Evolutionary conservation across 1,139 yeast species (phyloP), one percentile per base, ranked within the genome.

Genomic region (Saccharomyces hybrid): DNA sequence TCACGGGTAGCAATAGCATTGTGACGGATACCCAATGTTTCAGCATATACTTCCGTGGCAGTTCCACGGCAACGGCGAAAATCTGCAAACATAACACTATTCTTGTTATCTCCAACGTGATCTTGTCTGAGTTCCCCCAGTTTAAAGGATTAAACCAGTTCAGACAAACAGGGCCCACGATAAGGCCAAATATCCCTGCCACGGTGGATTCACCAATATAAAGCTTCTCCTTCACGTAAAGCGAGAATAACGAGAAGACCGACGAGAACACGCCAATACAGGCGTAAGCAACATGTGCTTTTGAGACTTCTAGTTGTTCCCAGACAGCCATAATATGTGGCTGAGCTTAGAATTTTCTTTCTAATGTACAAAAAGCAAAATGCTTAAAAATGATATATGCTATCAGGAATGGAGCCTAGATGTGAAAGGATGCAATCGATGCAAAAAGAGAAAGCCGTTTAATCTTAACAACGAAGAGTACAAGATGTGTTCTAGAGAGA

Each of bases 181-280:
- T 89, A 24, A 93, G 78, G 2, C 99, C 99, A 51, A 89, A 90
- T 5, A 93, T 76, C 4, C 96, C 84, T 2, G 98, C 97, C 42
- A 91, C 95, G 0, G 96, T 85, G 12, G 98, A 96, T 73, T 93
- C 99, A 65, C 99, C 98, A 27, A 93, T 87, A 70, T 88, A 93
- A 16, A 91, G 75, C 62, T 81, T 80, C 70, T 93, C 98, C 69
- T 93, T 95, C 49, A 93, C 90, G 66, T 90, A 88, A 47, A 91
- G 80, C 0, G 98, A 93, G n/a, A 88, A 82, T 44, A 95, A 76
- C 9, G 98, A 90, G 71, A 93, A 93, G 42, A 86, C 72, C 7
- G 96, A 82, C 54, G 95, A 82, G 69, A 95, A 95, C 21, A 90
- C 87, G 49, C 98, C 99, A 21, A 91, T 80, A 63, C 93, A 83